Base-by-base conservation (phyloP, 139 green algal genomes). In the Marvania coccoides region DNA sequence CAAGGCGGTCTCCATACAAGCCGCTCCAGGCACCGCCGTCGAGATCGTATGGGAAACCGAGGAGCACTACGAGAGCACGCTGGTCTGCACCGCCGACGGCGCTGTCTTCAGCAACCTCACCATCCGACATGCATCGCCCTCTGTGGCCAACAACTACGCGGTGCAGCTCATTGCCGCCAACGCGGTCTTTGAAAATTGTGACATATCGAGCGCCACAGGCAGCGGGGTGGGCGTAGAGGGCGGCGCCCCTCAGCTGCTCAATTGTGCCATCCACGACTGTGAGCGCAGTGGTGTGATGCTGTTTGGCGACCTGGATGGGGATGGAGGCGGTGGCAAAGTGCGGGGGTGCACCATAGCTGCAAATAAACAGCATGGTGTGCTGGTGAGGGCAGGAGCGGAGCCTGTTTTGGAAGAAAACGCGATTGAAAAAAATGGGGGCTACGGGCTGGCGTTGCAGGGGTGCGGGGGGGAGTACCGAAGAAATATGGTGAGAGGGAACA, bases 61-160 rank as follows among this genome's bases (percentile, higher is more conserved):
- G 29, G 28, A 53, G 55, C 63, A 42, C 1, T 71, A 71, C 39
- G 33, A 63, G 15, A 26, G 46, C 2, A 53, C 63, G 0, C 5
- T 72, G 4, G 64, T 73, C 47, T 51, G 42, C 42, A 51, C 42
- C 19, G 42, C 19, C 19, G 42, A 51, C 42, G 42, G 42, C 19
- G 42, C 42, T 60, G 24, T 46, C 61, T 40, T 73, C 14, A n/a
- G 28, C 5, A 69, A 70, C 15, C 63, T 84, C 15, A 66, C 51
- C 12, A 54, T 84, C 5, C 54, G 63, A 23, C 79, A 85, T 63
- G 39, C 45, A 6, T 76, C 61, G 33, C 69, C 69, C 4, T 77
- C 62, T 13, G 63, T 85, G 0, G 79, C 79, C 26, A 85, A 84
- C 67, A 85, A 85, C 64, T 85, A 82, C 26, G 79, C 67, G 6